These are phyloP conservation scores for Cryptococcus maquisensis DNA, from an alignment of 1,284 basidiomycete species.

Conservation along the genomic window DNA sequence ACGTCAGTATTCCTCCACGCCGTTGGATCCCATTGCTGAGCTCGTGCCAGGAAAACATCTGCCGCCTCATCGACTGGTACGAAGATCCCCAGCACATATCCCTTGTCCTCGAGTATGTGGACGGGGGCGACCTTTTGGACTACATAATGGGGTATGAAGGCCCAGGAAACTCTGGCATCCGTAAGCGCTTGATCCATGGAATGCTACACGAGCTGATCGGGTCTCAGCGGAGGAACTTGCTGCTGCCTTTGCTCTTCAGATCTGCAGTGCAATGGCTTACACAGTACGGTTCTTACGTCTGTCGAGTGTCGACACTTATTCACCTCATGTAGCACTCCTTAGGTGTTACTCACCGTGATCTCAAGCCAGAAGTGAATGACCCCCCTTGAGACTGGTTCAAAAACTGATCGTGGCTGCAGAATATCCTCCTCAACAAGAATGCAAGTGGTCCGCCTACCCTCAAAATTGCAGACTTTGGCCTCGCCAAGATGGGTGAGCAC, in stretches of 20 bases:
- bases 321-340: slow-evolving; percentile 32
- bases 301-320: slow-evolving; percentile 9
- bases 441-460: slow-evolving; percentile 27
- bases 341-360: slow-evolving; percentile 74
- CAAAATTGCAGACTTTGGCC: slow-evolving; percentile 81
- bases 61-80: slow-evolving; percentile 72
- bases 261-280: slow-evolving; percentile 49
- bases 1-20: slow-evolving; percentile 49
- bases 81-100: slow-evolving; percentile 64
- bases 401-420: slow-evolving; percentile 25
- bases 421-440: slow-evolving; percentile 43
- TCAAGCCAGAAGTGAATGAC: slow-evolving; percentile 72
- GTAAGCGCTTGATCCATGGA: slow-evolving; percentile 44
- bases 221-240: slow-evolving; percentile 42
- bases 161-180: slow-evolving; percentile 46
- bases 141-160: slow-evolving; percentile 56
- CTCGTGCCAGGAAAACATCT: slow-evolving; percentile 65
- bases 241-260: slow-evolving; percentile 38
- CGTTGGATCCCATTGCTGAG: not conserved
- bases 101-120: slow-evolving; percentile 56
- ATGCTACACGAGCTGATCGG: not conserved
- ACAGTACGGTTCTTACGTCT: slow-evolving; percentile 28
- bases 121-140: slow-evolving; percentile 84
- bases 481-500: slow-evolving; percentile 75
- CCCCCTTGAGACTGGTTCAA: not conserved